Percentiles rank a stretch among this genome's conserved stretches.
phyloP scores from a whole-genome alignment of 805 yeast species.

The Wickerhamiella nectarea region DNA sequence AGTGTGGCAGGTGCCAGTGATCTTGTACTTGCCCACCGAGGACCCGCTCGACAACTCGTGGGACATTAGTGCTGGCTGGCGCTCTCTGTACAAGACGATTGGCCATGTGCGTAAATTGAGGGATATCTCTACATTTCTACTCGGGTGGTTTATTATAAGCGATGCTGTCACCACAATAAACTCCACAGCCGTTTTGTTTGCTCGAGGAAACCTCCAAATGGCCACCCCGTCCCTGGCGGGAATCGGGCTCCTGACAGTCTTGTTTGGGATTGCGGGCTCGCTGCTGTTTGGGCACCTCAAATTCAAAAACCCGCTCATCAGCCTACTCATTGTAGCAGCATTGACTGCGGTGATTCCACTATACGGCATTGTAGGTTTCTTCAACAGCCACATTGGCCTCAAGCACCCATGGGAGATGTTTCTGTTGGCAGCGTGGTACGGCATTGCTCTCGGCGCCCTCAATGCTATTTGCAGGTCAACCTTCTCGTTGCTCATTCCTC shows the following conservation, averaged over 20 bases:
- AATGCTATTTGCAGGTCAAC: constrained; percentile 56
- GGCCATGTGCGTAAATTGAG: constrained; percentile 43
- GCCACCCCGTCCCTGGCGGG: constrained; percentile 48
- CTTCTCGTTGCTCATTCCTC: constrained; percentile 55
- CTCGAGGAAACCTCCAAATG: constrained; percentile 59
- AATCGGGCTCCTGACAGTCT: constrained; percentile 51
- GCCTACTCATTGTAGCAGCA: constrained; percentile 43
- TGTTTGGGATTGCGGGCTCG: constrained; percentile 58
- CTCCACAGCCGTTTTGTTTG: constrained; percentile 65
- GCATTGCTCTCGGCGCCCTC: constrained; percentile 59
- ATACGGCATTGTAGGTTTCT: constrained; percentile 58
- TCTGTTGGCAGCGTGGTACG: constrained; percentile 58
- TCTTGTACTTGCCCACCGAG: constrained; percentile 30
- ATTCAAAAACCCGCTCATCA: constrained; percentile 34
- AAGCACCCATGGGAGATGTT: constrained; percentile 57
- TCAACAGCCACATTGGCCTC: constrained; percentile 41
- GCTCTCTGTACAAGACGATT: constrained; percentile 40
- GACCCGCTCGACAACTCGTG: not conserved
- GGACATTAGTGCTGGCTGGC: constrained; percentile 49
- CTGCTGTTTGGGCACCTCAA: constrained; percentile 37
- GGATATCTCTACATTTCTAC: constrained; percentile 51
- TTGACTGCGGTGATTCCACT: constrained; percentile 49
- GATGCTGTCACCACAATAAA: constrained; percentile 69
- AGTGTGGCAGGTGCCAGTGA: constrained; percentile 50
- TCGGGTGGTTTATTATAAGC: constrained; percentile 66